Base-by-base conservation (phyloP, 2,329 filamentous ascomycete species). In the Talaromyces sp. region DNA sequence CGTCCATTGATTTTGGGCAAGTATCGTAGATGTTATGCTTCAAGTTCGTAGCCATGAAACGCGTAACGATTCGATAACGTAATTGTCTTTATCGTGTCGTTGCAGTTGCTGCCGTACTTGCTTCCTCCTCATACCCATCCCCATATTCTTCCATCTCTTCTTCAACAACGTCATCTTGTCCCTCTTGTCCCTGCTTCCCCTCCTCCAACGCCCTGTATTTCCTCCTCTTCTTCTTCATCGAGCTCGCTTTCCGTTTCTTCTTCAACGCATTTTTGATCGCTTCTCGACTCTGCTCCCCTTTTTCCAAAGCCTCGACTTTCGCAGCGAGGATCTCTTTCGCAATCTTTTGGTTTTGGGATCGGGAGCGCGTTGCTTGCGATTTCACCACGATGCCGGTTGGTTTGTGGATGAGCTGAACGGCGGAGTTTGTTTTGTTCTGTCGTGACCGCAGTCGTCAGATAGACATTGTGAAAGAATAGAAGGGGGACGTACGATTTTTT, bases 311-410 rank as follows among this genome's bases (percentile, higher is more conserved):
- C 75, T 99, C 95, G n/a, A 91, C 79, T 69, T 84, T 86, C 68
- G 91, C 87, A 25, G 90, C 90, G 33, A 97, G 82, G 46, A 96
- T 80, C 67, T 87, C 82, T 44, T 93, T 84, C 12, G 95, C 95
- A 66, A 91, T 88, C 75, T 90, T 93, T 66, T 93, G 86, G 75
- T 99, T 99, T 77, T 96, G 90, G 63, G 85, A 85, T 18, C 92
- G 86, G 1, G 91, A 96, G 55, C 95, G 88, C 8, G 95, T 98
- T 21, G 89, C 92, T 77, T 99, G 95, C 62, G 87, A 93, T 79
- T 99, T 99, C 66, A 99, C 86, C 14, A 98, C 93, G 60, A 97
- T 86, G 65, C 93, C 93, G 0, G 93, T 96, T 5, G 93, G 92
- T 16, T 90, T 79, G 76, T 99, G 95, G 68, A 89, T 95, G 39